Evolutionary conservation across 192 early-diverging fungal genomes (phyloP), one percentile per base, ranked within the genome.

Genomic region (Coemansia sp.): DNA sequence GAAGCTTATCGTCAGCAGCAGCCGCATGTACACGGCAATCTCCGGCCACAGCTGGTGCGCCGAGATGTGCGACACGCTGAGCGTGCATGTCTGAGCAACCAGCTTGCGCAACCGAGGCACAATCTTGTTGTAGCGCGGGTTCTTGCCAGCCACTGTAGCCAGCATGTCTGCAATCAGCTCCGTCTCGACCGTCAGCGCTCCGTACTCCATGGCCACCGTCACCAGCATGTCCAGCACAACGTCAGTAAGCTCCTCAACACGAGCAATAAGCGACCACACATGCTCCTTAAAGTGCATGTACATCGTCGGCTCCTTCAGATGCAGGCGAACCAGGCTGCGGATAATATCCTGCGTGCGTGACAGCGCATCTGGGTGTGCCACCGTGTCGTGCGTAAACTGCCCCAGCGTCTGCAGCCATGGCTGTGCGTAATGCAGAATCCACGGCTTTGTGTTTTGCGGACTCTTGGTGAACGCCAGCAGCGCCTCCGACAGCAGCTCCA

Each of bases 11-110:
- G 94, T 93, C 63, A 97, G 73, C 50, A 92, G 86, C 74, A 95
- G 90, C 12, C 96, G 86, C 56, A 95, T 78, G 58, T 97, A 74
- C 14, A 94, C 90, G 0, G 91, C 90, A 68, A 98, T 94, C 68
- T 98, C 91, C n/a, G 88, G 86, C 94, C 93, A 97, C 38, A 88
- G 83, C 58, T 88, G 83, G 64, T 96, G 93, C 25, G 92, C 86
- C 1, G 89, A 86, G 15, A 98, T 82, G 31, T 86, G 81, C 7
- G 85, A 71, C 15, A 85, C 86, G 40, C 87, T 86, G 61, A 87
- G 84, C 37, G 88, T 75, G 26, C 91, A 92, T 5, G 93, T 93
- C 65, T 85, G 84, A 20, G 84, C 83, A n/a, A 97, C 84, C 11
- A 91, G 88, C 67, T 89, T 91, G 70, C 94, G 86, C 34, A 94